These are phyloP conservation scores for Colletotrichum godetiae DNA, from an alignment of 2,329 filamentous ascomycete genomes.

Conservation along the genomic window DNA sequence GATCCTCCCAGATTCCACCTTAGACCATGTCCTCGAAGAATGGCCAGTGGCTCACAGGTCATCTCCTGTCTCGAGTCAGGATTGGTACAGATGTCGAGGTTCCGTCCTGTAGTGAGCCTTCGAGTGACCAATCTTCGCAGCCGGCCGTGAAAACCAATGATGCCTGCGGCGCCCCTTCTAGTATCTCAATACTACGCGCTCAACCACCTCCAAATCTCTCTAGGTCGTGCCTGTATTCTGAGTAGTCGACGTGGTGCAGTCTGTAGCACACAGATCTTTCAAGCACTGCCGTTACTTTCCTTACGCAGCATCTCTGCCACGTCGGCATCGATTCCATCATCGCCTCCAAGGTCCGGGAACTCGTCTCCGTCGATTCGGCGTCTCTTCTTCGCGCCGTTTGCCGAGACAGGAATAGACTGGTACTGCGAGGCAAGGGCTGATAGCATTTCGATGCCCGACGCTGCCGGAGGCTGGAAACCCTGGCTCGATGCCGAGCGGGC, in stretches of 20 bases:
- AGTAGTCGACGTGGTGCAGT: background rate
- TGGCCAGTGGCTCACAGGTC: background rate
- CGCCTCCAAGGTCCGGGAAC: conserved; percentile 64
- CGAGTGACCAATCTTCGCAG: background rate
- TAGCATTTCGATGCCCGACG: conserved; percentile 53
- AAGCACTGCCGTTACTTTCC: conserved; percentile 45
- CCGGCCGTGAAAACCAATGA: background rate
- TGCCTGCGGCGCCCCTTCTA: background rate
- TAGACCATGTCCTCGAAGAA: background rate
- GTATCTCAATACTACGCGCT: conserved; percentile 7
- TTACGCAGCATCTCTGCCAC: conserved; percentile 65
- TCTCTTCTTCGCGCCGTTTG: conserved; percentile 68
- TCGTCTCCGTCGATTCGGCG: conserved; percentile 63
- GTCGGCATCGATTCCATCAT: conserved; percentile 67
- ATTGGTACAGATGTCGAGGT: background rate
- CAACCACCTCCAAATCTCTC: background rate
- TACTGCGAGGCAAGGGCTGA: conserved; percentile 56
- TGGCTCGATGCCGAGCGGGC: conserved; percentile 35
- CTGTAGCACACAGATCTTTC: background rate
- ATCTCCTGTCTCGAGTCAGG: background rate
- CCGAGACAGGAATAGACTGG: conserved; percentile 60
- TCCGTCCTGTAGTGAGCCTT: background rate
- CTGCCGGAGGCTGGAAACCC: conserved; percentile 37
- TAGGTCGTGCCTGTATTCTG: background rate
- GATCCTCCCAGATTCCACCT: background rate